These are phyloP conservation scores for Aspergillus nanangensis DNA, from an alignment of 495 filamentous ascomycete genomes.

Conservation along the genomic window DNA sequence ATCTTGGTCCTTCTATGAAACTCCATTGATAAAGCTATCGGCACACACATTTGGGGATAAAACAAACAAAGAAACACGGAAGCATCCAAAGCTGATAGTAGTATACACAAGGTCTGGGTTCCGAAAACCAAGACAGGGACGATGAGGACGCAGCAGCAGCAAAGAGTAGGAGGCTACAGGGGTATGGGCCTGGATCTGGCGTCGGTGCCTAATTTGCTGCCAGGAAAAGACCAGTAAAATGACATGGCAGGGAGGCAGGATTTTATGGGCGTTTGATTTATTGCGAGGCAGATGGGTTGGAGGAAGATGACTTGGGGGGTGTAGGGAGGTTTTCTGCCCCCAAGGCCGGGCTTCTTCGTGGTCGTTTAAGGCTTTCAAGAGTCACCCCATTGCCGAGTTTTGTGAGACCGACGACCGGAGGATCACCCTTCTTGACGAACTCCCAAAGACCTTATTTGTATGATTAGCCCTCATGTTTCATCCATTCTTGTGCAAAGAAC, in stretches of 20 bases:
- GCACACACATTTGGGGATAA: slow-evolving; percentile 9
- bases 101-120: slow-evolving; percentile 39
- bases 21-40: slow-evolving; percentile 26
- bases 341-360: slow-evolving; percentile 61
- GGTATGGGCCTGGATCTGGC: slow-evolving; percentile 55
- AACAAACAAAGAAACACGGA: slow-evolving; percentile 15
- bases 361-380: slow-evolving; percentile 70
- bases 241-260: slow-evolving; percentile 10
- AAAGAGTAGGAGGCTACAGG: slow-evolving; percentile 50
- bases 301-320: slow-evolving; percentile 34
- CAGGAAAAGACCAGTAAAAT: slow-evolving; percentile 10
- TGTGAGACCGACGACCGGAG: slow-evolving; percentile 87
- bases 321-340: slow-evolving; percentile 27
- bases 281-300: slow-evolving; percentile 36
- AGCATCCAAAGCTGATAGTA: slow-evolving; percentile 37
- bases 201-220: slow-evolving; percentile 48
- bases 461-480: slow-evolving; percentile 15
- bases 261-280: slow-evolving; percentile 18
- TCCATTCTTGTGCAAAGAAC: no score
- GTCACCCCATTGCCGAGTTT: slow-evolving; percentile 81
- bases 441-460: slow-evolving; percentile 74
- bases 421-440: slow-evolving; percentile 89
- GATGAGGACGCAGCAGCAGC: slow-evolving; percentile 34
- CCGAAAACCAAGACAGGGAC: slow-evolving; percentile 27
- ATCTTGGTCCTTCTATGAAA: slow-evolving; percentile 26